A percentile compares a stretch with the other conserved stretches of the same genome.
Evolutionary conservation across 1,284 basidiomycete species (phyloP).

Genomic region (Papiliotrema nemorosa): DNA sequence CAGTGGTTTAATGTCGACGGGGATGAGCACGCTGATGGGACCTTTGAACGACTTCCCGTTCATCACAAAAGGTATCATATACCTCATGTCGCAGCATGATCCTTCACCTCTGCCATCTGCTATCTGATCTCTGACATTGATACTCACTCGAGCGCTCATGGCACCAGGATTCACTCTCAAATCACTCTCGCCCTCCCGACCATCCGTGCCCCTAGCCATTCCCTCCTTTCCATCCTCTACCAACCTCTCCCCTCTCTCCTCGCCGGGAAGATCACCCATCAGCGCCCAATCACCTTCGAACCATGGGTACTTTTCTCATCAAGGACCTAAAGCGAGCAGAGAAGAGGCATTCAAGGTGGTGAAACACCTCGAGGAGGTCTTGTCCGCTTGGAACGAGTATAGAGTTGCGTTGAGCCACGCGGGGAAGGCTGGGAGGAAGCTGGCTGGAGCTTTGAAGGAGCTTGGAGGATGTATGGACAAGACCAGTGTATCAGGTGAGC

Average conservation of each 20-base stretch:
- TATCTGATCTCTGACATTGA: background rate
- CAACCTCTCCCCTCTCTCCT: conserved; percentile 1
- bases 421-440: conserved; percentile 19
- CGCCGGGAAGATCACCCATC: conserved; percentile 1
- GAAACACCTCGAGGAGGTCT: conserved; percentile 20
- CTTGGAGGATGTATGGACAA: conserved; percentile 21
- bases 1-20: too few relatives aligned
- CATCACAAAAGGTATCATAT: too few relatives aligned
- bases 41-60: too few relatives aligned
- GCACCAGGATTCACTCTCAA: conserved; percentile 2
- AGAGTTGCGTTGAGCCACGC: conserved; percentile 8
- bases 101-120: too few relatives aligned
- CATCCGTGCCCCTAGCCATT: background rate
- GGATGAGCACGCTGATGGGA: too few relatives aligned
- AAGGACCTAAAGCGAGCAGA: conserved; percentile 3
- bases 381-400: conserved; percentile 29
- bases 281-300: background rate
- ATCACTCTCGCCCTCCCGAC: background rate
- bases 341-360: conserved; percentile 26
- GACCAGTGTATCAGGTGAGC: conserved; percentile 19
- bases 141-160: background rate
- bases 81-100: too few relatives aligned
- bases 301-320: background rate
- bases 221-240: background rate
- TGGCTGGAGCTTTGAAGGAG: conserved; percentile 20